Evolutionary conservation across 1,139 yeast species (phyloP).

Genomic region (Suhomyces anneliseae): DNA sequence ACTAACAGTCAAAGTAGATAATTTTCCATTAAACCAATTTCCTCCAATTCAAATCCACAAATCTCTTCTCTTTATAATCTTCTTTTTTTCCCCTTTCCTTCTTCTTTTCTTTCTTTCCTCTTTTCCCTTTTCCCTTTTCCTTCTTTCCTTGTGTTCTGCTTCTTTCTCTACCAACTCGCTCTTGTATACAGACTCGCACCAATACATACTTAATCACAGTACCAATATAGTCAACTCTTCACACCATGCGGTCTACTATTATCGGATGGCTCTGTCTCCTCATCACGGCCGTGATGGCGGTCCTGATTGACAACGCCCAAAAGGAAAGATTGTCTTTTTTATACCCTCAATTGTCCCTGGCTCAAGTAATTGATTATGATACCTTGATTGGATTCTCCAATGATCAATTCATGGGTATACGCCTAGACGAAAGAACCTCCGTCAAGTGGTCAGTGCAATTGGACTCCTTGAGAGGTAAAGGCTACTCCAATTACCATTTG

Average conservation of each 20-base stretch:
- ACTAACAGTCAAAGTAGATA: not conserved
- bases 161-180: too few species aligned
- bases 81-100: too few species aligned
- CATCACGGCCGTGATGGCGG: slow-evolving; percentile 16
- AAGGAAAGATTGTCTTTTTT: slow-evolving; percentile 33
- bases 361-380: slow-evolving; percentile 18
- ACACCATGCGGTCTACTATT: not conserved
- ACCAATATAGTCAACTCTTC: not conserved
- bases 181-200: not conserved
- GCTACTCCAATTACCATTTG: slow-evolving; percentile 7
- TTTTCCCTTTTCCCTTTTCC: too few species aligned
- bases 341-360: slow-evolving; percentile 16
- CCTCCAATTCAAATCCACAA: too few species aligned
- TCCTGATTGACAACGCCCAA: slow-evolving; percentile 37
- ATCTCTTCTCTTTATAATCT: too few species aligned
- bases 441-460: slow-evolving; percentile 22
- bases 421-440: slow-evolving; percentile 10
- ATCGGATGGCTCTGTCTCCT: slow-evolving; percentile 1
- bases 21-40: not conserved
- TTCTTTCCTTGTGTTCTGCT: too few species aligned
- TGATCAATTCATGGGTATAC: slow-evolving; percentile 28
- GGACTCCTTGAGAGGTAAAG: slow-evolving; percentile 9
- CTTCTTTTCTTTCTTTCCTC: too few species aligned
- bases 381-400: slow-evolving; percentile 30
- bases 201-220: not conserved